phyloP scores from a whole-genome alignment of 192 early-diverging fungal genomes.

The Lunasporangiospora selenospora region DNA sequence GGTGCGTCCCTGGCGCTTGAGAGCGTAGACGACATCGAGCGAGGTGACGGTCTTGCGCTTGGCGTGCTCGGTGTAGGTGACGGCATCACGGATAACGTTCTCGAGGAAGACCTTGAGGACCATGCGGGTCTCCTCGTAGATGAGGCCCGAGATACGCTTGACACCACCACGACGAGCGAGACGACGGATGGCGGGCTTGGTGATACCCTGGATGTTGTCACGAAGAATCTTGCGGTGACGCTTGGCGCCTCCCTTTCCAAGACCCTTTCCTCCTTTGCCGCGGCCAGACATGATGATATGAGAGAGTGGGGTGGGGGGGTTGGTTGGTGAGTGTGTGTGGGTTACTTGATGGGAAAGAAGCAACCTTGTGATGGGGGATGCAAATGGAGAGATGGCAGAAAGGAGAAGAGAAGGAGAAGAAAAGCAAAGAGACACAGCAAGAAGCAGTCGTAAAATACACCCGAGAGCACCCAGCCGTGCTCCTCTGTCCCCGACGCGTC shows the following conservation, averaged over 20 bases:
- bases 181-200: constrained; percentile 99
- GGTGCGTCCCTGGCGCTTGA: constrained; percentile 97
- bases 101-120: constrained; percentile 99
- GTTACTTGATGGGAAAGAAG: no score
- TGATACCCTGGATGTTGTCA: constrained; percentile 98
- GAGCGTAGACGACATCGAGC: constrained; percentile 97
- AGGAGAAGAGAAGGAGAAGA: no score
- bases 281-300: constrained; percentile 86
- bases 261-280: constrained; percentile 99
- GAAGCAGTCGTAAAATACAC: no score
- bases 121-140: constrained; percentile 98
- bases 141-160: constrained; percentile 99
- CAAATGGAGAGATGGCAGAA: no score
- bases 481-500: no score
- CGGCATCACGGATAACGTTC: constrained; percentile 98
- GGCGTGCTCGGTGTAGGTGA: constrained; percentile 99
- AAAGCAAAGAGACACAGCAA: no score
- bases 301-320: constrained; percentile 3
- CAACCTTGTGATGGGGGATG: no score
- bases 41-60: constrained; percentile 99
- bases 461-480: no score
- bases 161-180: constrained; percentile 99
- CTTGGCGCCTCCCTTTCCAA: constrained; percentile 99
- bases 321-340: background rate
- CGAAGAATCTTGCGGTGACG: constrained; percentile 99